Conservation (phyloP, 2,329 filamentous ascomycete genomes). For the Tothia fuscella region DNA sequence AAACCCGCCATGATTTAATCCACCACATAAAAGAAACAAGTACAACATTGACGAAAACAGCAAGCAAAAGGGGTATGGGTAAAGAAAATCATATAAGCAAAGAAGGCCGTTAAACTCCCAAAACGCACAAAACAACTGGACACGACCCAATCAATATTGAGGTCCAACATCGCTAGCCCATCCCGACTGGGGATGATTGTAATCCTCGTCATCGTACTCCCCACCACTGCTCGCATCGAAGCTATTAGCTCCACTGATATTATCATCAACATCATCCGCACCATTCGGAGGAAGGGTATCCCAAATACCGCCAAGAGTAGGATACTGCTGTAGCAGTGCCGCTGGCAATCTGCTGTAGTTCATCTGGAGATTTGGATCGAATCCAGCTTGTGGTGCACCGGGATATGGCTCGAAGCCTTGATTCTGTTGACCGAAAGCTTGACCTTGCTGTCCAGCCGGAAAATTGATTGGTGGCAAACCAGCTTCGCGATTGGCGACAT, state of each 20-base stretch:
- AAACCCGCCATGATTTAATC: no score
- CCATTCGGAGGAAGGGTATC: conserved; percentile 53
- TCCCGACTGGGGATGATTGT: conserved; percentile 3
- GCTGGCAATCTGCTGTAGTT: conserved; percentile 63
- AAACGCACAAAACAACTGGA: no score
- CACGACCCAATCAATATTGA: no score
- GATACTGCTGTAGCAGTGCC: conserved; percentile 82
- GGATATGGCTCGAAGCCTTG: conserved; percentile 20
- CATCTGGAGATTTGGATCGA: conserved; percentile 32
- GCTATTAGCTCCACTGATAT: conserved; percentile 65
- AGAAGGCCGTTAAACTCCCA: no score
- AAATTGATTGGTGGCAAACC: conserved; percentile 17
- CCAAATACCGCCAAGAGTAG: conserved; percentile 85
- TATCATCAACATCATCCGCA: conserved; percentile 44
- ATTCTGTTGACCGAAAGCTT: conserved; percentile 22
- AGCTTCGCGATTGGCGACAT: background rate
- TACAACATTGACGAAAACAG: no score
- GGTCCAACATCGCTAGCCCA: conserved; percentile 12
- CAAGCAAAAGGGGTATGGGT: no score
- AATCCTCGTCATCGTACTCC: conserved; percentile 55
- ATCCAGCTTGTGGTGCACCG: conserved; percentile 8
- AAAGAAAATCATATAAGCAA: no score
- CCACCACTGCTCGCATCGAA: conserved; percentile 60
- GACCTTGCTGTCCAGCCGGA: no score
- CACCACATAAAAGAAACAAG: no score